phyloP scores from a whole-genome alignment of 129 eudicot genomes.

The Saussurea involucrata region DNA sequence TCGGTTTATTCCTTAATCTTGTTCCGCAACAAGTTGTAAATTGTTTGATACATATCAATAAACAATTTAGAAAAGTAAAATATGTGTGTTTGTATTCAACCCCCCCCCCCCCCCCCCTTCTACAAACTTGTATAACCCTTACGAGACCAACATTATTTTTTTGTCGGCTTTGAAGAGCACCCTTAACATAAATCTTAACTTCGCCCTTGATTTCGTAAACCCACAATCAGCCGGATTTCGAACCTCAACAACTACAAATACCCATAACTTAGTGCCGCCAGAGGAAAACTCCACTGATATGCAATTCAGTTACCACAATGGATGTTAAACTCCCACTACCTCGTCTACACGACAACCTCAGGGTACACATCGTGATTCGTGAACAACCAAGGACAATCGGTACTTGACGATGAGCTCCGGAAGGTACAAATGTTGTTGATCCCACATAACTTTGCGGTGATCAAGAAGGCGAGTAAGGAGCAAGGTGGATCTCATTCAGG shows the following conservation, averaged over 20 bases:
- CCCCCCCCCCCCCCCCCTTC: too few species aligned
- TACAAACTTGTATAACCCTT: too few species aligned
- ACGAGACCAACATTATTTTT: too few species aligned
- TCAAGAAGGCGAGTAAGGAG: neutral
- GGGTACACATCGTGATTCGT: neutral
- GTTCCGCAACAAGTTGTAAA: too few species aligned
- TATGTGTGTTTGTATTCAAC: too few species aligned
- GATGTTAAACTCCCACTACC: conserved; percentile 40
- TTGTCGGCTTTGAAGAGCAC: too few species aligned
- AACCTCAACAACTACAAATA: conserved; percentile 32
- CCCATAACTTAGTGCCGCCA: conserved; percentile 39
- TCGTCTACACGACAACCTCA: conserved; percentile 23
- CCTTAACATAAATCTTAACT: too few species aligned
- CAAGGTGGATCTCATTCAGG: conserved; percentile 44
- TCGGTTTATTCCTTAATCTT: too few species aligned
- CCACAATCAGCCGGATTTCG: conserved; percentile 39
- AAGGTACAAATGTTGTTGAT: neutral
- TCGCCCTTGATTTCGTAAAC: conserved; percentile 33
- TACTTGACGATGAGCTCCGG: neutral
- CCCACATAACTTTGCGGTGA: neutral
- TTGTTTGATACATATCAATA: too few species aligned
- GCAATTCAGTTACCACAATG: conserved; percentile 50
- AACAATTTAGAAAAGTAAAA: too few species aligned
- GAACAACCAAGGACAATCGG: neutral
- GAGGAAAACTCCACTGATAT: conserved; percentile 49